Conservation (phyloP, 2,329 filamentous ascomycete species). For the Epichloe coenophiala region DNA sequence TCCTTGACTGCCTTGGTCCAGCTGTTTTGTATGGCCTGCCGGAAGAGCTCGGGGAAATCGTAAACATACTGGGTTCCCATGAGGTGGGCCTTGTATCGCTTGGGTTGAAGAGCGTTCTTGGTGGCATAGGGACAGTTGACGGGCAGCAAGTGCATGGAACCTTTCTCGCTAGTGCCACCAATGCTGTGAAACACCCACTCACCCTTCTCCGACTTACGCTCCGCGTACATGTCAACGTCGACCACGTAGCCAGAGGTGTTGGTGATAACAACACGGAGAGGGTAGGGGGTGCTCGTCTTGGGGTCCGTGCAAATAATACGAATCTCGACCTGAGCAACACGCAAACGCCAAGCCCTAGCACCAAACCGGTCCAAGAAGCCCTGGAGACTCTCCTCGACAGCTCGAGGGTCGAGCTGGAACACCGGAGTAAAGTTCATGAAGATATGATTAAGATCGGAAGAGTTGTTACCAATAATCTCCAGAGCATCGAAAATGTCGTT, state of each 20-base stretch:
- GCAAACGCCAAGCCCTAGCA: conserved; percentile 85
- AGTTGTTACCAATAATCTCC: conserved; percentile 98
- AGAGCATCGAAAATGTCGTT: conserved; percentile 95
- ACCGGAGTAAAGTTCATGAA: conserved; percentile 99
- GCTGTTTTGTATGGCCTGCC: conserved; percentile 91
- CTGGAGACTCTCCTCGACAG: conserved; percentile 85
- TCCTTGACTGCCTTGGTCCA: conserved; percentile 68
- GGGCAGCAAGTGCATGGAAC: conserved; percentile 83
- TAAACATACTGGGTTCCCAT: conserved; percentile 99
- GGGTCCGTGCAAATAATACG: conserved; percentile 96
- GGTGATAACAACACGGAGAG: conserved; percentile 88
- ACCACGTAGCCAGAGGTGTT: conserved; percentile 98
- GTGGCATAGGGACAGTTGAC: conserved; percentile 90
- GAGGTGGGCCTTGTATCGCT: conserved; percentile 97
- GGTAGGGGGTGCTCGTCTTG: conserved; percentile 70
- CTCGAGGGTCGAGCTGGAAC: conserved; percentile 78
- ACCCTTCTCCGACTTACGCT: conserved; percentile 95
- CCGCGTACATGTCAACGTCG: conserved; percentile 92
- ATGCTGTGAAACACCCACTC: conserved; percentile 99
- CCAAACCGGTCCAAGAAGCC: conserved; percentile 96
- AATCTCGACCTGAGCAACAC: conserved; percentile 94
- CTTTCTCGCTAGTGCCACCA: conserved; percentile 86
- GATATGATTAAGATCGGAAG: conserved; percentile 98
- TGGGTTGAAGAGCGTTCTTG: conserved; percentile 97
- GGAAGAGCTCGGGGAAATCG: conserved; percentile 98